Evolutionary conservation across 2,329 filamentous ascomycete genomes (phyloP).

Genomic region (Fusarium sp.): DNA sequence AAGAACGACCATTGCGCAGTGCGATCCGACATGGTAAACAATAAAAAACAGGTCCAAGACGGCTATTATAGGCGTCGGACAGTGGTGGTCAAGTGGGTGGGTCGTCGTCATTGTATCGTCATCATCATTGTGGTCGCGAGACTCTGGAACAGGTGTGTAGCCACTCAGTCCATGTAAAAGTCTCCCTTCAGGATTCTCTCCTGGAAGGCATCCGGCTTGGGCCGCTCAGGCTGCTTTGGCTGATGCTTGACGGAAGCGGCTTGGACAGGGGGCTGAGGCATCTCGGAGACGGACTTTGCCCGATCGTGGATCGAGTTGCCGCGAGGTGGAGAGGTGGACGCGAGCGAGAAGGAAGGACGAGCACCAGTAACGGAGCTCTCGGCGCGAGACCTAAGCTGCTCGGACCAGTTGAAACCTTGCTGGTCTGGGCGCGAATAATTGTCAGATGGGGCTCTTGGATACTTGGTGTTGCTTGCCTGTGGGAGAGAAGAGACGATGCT

Average conservation of each 20-base stretch:
- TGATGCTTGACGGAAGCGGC: slow-evolving; percentile 56
- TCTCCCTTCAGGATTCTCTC: slow-evolving; percentile 98
- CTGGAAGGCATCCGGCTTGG: slow-evolving; percentile 93
- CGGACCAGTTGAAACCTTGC: slow-evolving; percentile 92
- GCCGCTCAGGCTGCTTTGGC: slow-evolving; percentile 57
- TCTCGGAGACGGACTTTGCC: slow-evolving; percentile 76
- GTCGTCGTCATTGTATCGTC: slow-evolving; percentile 33
- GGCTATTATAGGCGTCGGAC: slow-evolving; percentile 27
- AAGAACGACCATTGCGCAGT: slow-evolving; percentile 25
- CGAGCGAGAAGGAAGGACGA: slow-evolving; percentile 70
- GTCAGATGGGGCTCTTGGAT: slow-evolving; percentile 74
- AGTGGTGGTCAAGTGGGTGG: slow-evolving; percentile 19
- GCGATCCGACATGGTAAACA: slow-evolving; percentile 11
- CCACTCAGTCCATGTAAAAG: slow-evolving; percentile 91
- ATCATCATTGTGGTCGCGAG: slow-evolving; percentile 37
- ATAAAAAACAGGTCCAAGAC: neutral
- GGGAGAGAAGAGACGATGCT: slow-evolving; percentile 51
- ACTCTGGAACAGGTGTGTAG: slow-evolving; percentile 8
- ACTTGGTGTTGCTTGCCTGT: slow-evolving; percentile 72
- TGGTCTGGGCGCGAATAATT: slow-evolving; percentile 78
- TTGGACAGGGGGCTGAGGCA: slow-evolving; percentile 68
- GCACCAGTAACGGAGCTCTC: slow-evolving; percentile 78
- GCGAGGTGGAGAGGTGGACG: slow-evolving; percentile 55
- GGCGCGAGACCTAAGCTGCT: slow-evolving; percentile 92
- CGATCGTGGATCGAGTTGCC: slow-evolving; percentile 67